These are phyloP conservation scores for Alternaria conjuncta DNA, from an alignment of 2,329 filamentous ascomycete species.

Conservation along the genomic window DNA sequence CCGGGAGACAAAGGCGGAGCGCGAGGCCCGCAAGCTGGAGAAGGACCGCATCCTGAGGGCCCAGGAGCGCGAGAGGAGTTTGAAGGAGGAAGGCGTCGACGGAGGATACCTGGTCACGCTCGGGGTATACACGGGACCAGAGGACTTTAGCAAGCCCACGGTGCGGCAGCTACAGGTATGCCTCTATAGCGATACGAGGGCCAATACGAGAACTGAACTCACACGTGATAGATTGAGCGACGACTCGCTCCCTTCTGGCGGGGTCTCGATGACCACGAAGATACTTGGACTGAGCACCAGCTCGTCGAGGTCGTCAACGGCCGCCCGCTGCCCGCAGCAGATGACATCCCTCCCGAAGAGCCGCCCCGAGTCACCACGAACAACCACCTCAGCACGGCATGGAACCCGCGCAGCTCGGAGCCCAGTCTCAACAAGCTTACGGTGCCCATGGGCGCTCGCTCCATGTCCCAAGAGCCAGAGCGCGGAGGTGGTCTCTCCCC, in stretches of 20 bases:
- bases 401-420: conserved; percentile 59
- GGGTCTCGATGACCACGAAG: conserved; percentile 85
- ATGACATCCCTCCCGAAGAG: conserved; percentile 78
- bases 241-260: conserved; percentile 94
- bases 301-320: conserved; percentile 89
- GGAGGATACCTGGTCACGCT: conserved; percentile 94
- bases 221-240: conserved; percentile 78
- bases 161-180: conserved; percentile 89
- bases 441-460: conserved; percentile 78
- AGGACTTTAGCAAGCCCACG: conserved; percentile 89
- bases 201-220: conserved; percentile 12
- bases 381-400: conserved; percentile 41
- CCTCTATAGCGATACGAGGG: conserved; percentile 21
- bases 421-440: conserved; percentile 74
- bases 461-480: conserved; percentile 81
- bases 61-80: conserved; percentile 87
- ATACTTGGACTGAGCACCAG: conserved; percentile 92
- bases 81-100: conserved; percentile 91
- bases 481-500: conserved; percentile 63
- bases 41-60: conserved; percentile 76
- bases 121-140: conserved; percentile 87
- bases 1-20: conserved; percentile 88
- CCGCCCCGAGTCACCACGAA: conserved; percentile 54
- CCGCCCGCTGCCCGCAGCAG: conserved; percentile 80
- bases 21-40: conserved; percentile 84